Conservation (phyloP, 2,329 filamentous ascomycete species). For the Fusarium ambrosium region DNA sequence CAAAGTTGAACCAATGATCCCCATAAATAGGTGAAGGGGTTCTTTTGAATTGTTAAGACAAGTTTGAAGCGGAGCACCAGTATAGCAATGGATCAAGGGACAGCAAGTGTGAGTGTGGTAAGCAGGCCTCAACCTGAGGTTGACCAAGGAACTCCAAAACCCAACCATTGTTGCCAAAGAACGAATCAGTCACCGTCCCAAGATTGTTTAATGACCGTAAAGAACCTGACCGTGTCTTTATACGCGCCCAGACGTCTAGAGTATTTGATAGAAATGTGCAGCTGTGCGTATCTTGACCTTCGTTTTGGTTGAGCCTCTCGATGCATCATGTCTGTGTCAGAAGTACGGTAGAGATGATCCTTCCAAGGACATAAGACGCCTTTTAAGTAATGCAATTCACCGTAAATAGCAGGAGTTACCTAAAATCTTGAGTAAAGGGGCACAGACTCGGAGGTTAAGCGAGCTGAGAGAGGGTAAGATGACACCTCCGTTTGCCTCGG, state of each 20-base stretch:
- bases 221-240: not conserved
- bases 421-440: not conserved
- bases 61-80: not conserved
- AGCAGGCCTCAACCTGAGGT: not conserved
- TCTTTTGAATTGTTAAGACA: not conserved
- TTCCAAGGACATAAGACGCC: no score
- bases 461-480: not conserved
- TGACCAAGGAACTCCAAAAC: not conserved
- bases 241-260: not conserved
- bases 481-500: not conserved
- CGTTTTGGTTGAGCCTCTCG: not conserved
- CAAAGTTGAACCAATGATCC: not conserved
- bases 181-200: accelerated
- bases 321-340: not conserved
- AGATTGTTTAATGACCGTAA: no score
- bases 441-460: not conserved
- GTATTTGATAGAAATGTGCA: not conserved
- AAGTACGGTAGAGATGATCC: not conserved
- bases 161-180: not conserved
- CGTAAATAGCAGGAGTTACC: not conserved
- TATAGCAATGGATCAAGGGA: not conserved
- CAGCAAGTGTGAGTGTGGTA: not conserved
- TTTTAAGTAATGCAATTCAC: no score
- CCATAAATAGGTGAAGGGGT: not conserved
- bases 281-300: not conserved